phyloP scores from a whole-genome alignment of 2,329 filamentous ascomycete genomes.

The Neobulgaria alba region DNA sequence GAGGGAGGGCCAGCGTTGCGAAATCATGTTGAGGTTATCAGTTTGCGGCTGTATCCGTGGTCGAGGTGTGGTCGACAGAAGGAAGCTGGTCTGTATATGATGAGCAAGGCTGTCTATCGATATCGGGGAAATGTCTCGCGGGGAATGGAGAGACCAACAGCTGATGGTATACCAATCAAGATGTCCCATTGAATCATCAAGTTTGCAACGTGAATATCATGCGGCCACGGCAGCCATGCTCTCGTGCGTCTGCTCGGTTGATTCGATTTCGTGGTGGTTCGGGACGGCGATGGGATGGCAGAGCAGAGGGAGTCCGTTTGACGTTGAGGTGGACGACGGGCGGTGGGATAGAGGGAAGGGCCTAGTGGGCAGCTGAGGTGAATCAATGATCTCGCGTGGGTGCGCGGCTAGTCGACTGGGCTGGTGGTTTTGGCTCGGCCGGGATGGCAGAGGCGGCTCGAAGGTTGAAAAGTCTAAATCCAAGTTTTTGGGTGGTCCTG shows the following conservation, averaged over 20 bases:
- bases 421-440: no score
- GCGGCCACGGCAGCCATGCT: slow-evolving; percentile 15
- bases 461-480: no score
- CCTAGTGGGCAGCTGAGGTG: no score
- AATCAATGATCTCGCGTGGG: no score
- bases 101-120: background rate
- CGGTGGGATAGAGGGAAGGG: no score
- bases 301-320: background rate
- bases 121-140: background rate
- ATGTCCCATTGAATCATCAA: slow-evolving; percentile 23
- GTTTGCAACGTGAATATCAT: slow-evolving; percentile 7
- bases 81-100: no score
- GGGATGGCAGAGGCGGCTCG: no score
- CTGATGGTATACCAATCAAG: slow-evolving; percentile 18
- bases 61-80: no score
- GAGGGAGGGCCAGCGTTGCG: slow-evolving; percentile 14
- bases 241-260: slow-evolving; percentile 6
- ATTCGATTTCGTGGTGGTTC: slow-evolving; percentile 18
- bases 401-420: no score
- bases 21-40: slow-evolving; percentile 6
- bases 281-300: background rate
- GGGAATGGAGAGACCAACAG: background rate
- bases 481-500: no score
- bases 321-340: no score
- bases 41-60: background rate